Evolutionary conservation across 257 asterid genomes (phyloP).

Genomic region (Gentiana macrophylla): DNA sequence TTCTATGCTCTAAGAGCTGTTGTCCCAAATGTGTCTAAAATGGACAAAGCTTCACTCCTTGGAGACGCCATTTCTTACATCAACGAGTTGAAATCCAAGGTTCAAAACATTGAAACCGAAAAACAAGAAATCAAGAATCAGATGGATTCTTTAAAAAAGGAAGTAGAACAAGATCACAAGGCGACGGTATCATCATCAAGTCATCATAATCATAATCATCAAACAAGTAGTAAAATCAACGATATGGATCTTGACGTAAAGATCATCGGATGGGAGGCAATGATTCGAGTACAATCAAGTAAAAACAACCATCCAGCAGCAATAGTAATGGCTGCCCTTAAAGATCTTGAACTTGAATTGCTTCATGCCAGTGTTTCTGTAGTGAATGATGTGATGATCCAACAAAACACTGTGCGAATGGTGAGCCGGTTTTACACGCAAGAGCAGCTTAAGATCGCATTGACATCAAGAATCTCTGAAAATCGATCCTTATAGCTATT

Average conservation of each 20-base stretch:
- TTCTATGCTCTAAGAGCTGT: slow-evolving; percentile 79
- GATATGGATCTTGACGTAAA: slow-evolving; percentile 66
- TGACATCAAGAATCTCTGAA: slow-evolving; percentile 42
- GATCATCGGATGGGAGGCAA: slow-evolving; percentile 65
- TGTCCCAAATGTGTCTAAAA: slow-evolving; percentile 56
- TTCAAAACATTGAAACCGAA: slow-evolving; percentile 33
- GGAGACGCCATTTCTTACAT: slow-evolving; percentile 81
- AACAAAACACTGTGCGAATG: slow-evolving; percentile 75
- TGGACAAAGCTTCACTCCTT: slow-evolving; percentile 39
- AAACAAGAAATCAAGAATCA: slow-evolving; percentile 42
- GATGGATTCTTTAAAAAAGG: slow-evolving; percentile 42
- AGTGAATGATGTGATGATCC: slow-evolving; percentile 75
- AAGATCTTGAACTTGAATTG: slow-evolving; percentile 56
- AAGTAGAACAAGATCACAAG: slow-evolving; percentile 21
- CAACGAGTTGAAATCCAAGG: slow-evolving; percentile 54
- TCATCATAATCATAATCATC: too few relatives aligned
- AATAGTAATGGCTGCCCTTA: slow-evolving; percentile 56
- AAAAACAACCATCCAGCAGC: slow-evolving; percentile 86
- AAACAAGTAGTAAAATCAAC: slow-evolving; percentile 13
- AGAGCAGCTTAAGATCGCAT: slow-evolving; percentile 59
- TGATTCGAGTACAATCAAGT: slow-evolving; percentile 58
- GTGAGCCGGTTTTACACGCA: slow-evolving; percentile 49
- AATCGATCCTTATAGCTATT: slow-evolving; percentile 10
- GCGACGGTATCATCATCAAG: slow-evolving; percentile 1
- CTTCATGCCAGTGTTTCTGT: slow-evolving; percentile 76